Conservation (phyloP, 2,329 filamentous ascomycete species). For the Paramyrothecium sp. region DNA sequence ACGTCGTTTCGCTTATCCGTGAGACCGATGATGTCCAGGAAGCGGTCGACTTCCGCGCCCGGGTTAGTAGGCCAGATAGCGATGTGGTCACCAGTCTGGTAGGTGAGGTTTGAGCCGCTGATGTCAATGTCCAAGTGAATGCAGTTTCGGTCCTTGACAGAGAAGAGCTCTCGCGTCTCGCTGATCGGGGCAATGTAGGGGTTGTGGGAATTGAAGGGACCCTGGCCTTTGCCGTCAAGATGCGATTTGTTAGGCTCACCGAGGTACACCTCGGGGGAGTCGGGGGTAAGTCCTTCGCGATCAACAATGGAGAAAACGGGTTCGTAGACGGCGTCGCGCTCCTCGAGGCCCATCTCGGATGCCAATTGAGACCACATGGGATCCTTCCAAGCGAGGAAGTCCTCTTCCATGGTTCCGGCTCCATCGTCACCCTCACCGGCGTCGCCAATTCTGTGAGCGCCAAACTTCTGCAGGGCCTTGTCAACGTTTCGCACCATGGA, state of each 20-base stretch:
- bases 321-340: constrained; percentile 95
- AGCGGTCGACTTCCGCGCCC: constrained; percentile 86
- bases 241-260: constrained; percentile 97
- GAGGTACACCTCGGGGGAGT: constrained; percentile 82
- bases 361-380: constrained; percentile 93
- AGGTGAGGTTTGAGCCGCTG: constrained; percentile 82
- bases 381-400: constrained; percentile 98
- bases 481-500: constrained; percentile 94
- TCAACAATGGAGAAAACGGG: constrained; percentile 84
- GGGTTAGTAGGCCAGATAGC: constrained; percentile 97
- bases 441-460: constrained; percentile 78
- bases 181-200: constrained; percentile 93
- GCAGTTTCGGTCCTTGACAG: constrained; percentile 86
- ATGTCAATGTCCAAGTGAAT: constrained; percentile 95
- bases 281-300: constrained; percentile 68
- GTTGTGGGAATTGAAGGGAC: constrained; percentile 94
- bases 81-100: constrained; percentile 96
- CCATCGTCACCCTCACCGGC: constrained; percentile 97
- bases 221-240: constrained; percentile 78
- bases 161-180: constrained; percentile 90
- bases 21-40: constrained; percentile 77
- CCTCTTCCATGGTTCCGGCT: constrained; percentile 98
- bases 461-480: constrained; percentile 75
- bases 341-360: constrained; percentile 82
- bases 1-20: constrained; percentile 76